These are phyloP conservation scores for Fragaria nilgerrensis DNA, from an alignment of 306 rosid species.

Conservation along the genomic window DNA sequence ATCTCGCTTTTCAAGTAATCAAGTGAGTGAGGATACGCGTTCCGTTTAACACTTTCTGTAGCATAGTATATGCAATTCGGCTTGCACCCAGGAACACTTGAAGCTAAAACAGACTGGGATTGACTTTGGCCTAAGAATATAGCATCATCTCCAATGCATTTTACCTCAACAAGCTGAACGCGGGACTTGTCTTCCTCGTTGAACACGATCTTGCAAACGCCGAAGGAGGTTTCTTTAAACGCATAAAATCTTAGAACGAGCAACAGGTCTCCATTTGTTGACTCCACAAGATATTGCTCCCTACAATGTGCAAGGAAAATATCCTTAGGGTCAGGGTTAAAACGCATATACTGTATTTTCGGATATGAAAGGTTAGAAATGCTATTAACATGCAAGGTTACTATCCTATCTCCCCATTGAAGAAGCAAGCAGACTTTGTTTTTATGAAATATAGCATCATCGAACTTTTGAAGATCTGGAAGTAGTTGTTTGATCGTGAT, in stretches of 20 bases:
- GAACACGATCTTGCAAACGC: not conserved
- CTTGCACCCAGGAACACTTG: not conserved
- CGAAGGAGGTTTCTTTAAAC: not conserved
- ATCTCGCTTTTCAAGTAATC: not conserved
- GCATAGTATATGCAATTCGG: not conserved
- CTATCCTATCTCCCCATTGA: not conserved
- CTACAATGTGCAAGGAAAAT: not conserved
- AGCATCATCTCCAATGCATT: not conserved
- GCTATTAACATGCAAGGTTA: not conserved
- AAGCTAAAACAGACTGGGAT: not conserved
- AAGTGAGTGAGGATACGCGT: not conserved
- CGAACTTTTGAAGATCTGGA: too few relatives aligned
- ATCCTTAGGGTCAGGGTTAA: too few relatives aligned
- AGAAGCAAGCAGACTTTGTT: not conserved
- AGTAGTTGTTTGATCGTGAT: not conserved
- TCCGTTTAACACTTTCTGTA: not conserved
- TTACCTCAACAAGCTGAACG: not conserved
- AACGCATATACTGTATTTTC: too few relatives aligned
- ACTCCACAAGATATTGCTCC: not conserved
- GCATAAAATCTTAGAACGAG: not conserved
- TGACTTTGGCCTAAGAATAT: not conserved
- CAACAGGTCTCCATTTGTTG: not conserved
- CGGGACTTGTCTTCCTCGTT: not conserved
- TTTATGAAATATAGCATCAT: not conserved
- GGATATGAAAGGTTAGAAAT: too few relatives aligned